Base-by-base conservation (phyloP, 2,329 filamentous ascomycete species). In the Hymenoscyphus occultus region DNA sequence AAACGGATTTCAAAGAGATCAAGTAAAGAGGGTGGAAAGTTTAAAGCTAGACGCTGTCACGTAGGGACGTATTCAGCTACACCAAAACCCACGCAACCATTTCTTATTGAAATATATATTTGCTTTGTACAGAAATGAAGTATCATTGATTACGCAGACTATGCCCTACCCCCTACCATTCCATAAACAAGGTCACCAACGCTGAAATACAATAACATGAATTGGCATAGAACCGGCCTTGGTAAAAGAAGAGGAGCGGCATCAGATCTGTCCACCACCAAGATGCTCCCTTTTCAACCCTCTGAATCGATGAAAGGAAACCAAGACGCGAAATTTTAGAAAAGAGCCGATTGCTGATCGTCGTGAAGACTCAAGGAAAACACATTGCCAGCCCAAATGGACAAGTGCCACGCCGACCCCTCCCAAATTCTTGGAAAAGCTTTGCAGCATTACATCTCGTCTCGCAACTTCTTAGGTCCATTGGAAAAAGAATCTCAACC, bases 371-470 rank as follows among this genome's bases (percentile, higher is more conserved):
- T 67, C 64, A 69, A 65, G n/a, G 67, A 69, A 70, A 68, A 61
- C 66, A 70, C 51, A 69, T 70, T 64, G 65, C 69, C 66, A 66
- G 61, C 67, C 62, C 63, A 58, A 51, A 65, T 60, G 45, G 63
- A 65, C 59, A 68, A 60, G 60, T 66, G 63, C 65, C 60, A 64
- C 57, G 48, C 61, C 62, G 63, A 48, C 59, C 57, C 62, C 62
- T 42, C 61, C 64, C 57, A 64, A 64, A 68, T 66, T 58, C 60
- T 48, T 48, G 61, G 64, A 39, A 70, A 67, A 71, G 67, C 67
- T 68, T 71, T 70, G 70, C 69, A 73, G 70, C 68, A 67, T 45
- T 71, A 72, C 63, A 71, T 72, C 67, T 72, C 63, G 64, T 64
- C 60, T 69, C 60, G 64, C 63, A 61, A 65, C 60, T 61, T 68